Conservation (phyloP, 768 basidiomycete species). For the Mycena amicta region DNA sequence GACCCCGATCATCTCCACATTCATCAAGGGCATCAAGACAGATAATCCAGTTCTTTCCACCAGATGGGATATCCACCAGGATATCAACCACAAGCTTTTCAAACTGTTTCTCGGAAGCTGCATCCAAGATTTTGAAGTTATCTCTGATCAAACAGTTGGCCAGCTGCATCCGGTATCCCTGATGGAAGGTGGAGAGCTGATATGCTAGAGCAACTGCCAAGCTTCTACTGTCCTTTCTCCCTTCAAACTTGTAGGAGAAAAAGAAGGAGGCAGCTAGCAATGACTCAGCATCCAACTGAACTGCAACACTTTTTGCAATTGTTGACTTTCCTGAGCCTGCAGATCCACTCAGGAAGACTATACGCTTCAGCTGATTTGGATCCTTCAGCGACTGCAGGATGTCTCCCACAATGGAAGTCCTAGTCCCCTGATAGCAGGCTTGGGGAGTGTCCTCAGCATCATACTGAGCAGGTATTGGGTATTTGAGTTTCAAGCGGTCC, state of each 20-base stretch:
- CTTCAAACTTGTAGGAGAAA: too few relatives aligned
- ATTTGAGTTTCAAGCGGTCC: too few relatives aligned
- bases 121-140: neutral
- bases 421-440: slow-evolving; percentile 2
- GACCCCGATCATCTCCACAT: too few relatives aligned
- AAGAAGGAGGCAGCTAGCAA: slow-evolving; percentile 1
- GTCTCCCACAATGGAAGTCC: neutral
- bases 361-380: neutral
- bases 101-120: neutral
- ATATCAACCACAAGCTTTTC: slow-evolving; percentile 1
- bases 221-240: neutral
- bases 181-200: neutral
- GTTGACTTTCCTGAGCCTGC: too few relatives aligned
- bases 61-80: too few relatives aligned
- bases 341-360: slow-evolving; percentile 7
- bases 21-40: too few relatives aligned
- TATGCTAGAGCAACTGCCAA: slow-evolving; percentile 1
- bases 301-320: slow-evolving; percentile 7
- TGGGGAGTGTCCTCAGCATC: neutral
- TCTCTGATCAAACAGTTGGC: neutral
- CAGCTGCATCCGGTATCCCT: neutral
- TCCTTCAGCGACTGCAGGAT: too few relatives aligned
- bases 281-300: neutral
- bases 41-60: too few relatives aligned
- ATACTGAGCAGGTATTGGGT: too few relatives aligned